Base-by-base conservation (phyloP, 2,329 filamentous ascomycete species). In the Talaromyces funiculosus region DNA sequence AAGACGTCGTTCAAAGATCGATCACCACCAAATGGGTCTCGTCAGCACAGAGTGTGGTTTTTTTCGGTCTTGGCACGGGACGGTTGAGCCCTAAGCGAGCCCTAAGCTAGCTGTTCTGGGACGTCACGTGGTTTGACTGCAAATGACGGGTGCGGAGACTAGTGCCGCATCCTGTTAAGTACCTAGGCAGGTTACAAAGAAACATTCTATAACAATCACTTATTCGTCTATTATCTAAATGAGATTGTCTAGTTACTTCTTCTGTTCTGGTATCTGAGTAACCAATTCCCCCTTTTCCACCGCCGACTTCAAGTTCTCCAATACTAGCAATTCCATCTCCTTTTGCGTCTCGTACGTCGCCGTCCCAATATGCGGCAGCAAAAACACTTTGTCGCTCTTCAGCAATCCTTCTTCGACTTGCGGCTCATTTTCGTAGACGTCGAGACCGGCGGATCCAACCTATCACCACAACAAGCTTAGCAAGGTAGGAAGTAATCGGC, bases 291-390 rank as follows among this genome's bases (percentile, higher is more conserved):
- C 83, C 61, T 81, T 78, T 67, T 85, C 79, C 40, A 87, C 77
- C 5, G 81, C 84, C 33, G 74, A 78, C 67, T 80, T 80, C 69
- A 87, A 64, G 64, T 86, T 86, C 33, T 83, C 77, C 68, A 86
- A 63, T 18, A 85, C 83, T 64, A 85, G 68, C 57, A 84, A 67
- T 69, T 86, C 84, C 84, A 86, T 86, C 59, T 84, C 82, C 64
- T 79, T 81, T 72, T 85, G 83, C 22, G 83, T 85, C 71, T 86
- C 84, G 67, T 78, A 81, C 10, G 83, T 86, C 62, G 74, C 79
- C 1, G 84, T 86, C 20, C 84, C 84, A 64, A 86, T 81, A 66
- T 86, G 84, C 40, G 84, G 84, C 63, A 86, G 68, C 64, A 86
- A 66, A 65, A 86, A 82, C n/a, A 76, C 75, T 42, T 70, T 71